Evolutionary conservation across 805 yeast genomes (phyloP), one percentile per base, ranked within the genome.

Genomic region (Kuraishia floccosa): DNA sequence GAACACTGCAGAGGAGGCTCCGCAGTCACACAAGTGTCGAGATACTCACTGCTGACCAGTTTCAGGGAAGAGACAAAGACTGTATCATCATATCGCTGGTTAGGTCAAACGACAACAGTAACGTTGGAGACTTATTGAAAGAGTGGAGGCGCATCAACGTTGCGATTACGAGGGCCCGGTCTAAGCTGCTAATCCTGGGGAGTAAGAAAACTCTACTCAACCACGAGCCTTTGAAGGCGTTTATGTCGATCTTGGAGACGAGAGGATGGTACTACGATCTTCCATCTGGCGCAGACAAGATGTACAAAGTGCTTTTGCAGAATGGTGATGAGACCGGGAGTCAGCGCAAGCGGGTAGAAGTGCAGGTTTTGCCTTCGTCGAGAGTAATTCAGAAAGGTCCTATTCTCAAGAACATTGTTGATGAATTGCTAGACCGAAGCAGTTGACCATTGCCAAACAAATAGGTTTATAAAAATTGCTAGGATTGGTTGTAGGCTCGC

Each of bases 111-210:
- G 62, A 60, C 2, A 68, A 68, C 14, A 59, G 63, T 7, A 63
- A 61, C 25, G 76, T 82, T 1, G 97, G 97, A 1, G 81, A 81
- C 18, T 60, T 91, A 27, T 56, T 91, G 26, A 72, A 68, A 38
- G 97, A 91, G 43, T 79, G 96, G 87, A 64, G 96, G 39, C 67
- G 99, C 36, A 69, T 91, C 28, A 91, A 91, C 52, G 99, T 91
- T 22, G 93, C 96, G 0, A 77, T 91, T 49, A 91, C 97, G 0
- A 64, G 99, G 39, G 89, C 98, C 0, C 76, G 72, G 47, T 68
- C 80, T 14, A 91, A 91, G 52, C 64, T 93, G 26, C 68, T 91
- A 11, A 72, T 91, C 12, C 57, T 91, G 23, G 98, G 98, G 0
- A 83, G 95, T 2, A 64, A 63, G 33, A 56, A 58, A 7, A 81